Conservation (phyloP, 2,329 filamentous ascomycete species). For the Chlorencoelia australis region DNA sequence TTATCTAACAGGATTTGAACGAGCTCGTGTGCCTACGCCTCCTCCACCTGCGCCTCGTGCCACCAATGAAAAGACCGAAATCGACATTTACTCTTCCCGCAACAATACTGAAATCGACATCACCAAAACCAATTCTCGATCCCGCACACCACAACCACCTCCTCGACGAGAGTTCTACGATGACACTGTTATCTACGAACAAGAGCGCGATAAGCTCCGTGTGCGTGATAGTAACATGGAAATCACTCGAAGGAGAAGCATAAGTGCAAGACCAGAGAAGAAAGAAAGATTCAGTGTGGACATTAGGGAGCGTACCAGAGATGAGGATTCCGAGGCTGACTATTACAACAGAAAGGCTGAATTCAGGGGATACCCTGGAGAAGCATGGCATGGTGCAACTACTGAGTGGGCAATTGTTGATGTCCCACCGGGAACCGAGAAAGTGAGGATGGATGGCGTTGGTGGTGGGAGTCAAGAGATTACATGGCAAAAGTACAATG, state of each 20-base stretch:
- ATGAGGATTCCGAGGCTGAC: constrained; percentile 41
- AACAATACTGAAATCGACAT: constrained; percentile 50
- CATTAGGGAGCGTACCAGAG: constrained; percentile 20
- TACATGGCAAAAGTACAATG: constrained; percentile 70
- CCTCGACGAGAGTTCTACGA: constrained; percentile 39
- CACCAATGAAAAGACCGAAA: constrained; percentile 40
- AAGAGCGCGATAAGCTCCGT: constrained; percentile 22
- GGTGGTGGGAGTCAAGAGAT: constrained; percentile 69
- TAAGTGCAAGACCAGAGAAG: constrained; percentile 19
- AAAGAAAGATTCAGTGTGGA: constrained; percentile 17
- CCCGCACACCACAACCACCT: constrained; percentile 15
- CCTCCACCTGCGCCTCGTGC: constrained; percentile 19
- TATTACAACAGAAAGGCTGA: constrained; percentile 58
- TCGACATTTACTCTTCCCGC: constrained; percentile 48
- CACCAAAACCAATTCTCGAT: constrained; percentile 14
- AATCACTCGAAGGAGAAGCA: constrained; percentile 18
- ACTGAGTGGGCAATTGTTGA: constrained; percentile 75
- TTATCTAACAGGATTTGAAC: constrained; percentile 22
- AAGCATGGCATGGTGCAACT: constrained; percentile 64
- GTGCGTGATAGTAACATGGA: constrained; percentile 29
- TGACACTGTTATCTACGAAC: constrained; percentile 57
- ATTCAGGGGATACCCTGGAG: constrained; percentile 59
- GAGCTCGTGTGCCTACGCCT: constrained; percentile 12
- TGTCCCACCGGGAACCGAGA: constrained; percentile 72
- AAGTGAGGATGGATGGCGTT: constrained; percentile 71